Percentiles rank a stretch among this genome's conserved stretches.
phyloP scores from a whole-genome alignment of 2,329 filamentous ascomycete species.

The Ophiostoma tasmaniense region DNA sequence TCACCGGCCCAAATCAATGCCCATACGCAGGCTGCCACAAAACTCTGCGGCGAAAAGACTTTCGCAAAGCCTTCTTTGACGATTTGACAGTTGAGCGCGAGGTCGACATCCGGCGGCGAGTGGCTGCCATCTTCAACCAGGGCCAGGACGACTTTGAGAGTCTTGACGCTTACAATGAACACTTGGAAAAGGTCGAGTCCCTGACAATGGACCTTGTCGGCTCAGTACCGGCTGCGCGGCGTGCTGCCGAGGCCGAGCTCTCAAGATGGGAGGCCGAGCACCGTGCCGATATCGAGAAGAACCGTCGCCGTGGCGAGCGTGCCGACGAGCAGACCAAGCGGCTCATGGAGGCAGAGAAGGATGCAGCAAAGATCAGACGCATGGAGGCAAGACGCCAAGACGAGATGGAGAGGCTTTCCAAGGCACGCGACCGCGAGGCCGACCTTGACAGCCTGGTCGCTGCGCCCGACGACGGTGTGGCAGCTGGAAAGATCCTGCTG shows the following conservation, averaged over 20 bases:
- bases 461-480: slow-evolving; percentile 40
- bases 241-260: slow-evolving; percentile 40
- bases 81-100: slow-evolving; percentile 85
- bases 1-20: slow-evolving; percentile 86
- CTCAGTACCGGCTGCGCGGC: slow-evolving; percentile 44
- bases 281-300: slow-evolving; percentile 57
- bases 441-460: slow-evolving; percentile 62
- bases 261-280: slow-evolving; percentile 66
- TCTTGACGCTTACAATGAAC: slow-evolving; percentile 79
- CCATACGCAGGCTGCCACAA: slow-evolving; percentile 82
- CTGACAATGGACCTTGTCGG: slow-evolving; percentile 79
- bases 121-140: slow-evolving; percentile 77
- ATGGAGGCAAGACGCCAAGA: slow-evolving; percentile 58
- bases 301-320: slow-evolving; percentile 41
- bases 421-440: slow-evolving; percentile 56
- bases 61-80: slow-evolving; percentile 81
- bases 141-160: slow-evolving; percentile 85
- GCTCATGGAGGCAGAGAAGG: slow-evolving; percentile 56
- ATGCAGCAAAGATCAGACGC: slow-evolving; percentile 55
- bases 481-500: slow-evolving; percentile 54
- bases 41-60: slow-evolving; percentile 76
- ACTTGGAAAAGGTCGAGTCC: slow-evolving; percentile 85
- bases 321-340: slow-evolving; percentile 45
- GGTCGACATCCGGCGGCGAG: slow-evolving; percentile 78
- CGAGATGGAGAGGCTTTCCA: slow-evolving; percentile 57